Conservation (phyloP, 495 filamentous ascomycete species). For the Penicillium pulvis region DNA sequence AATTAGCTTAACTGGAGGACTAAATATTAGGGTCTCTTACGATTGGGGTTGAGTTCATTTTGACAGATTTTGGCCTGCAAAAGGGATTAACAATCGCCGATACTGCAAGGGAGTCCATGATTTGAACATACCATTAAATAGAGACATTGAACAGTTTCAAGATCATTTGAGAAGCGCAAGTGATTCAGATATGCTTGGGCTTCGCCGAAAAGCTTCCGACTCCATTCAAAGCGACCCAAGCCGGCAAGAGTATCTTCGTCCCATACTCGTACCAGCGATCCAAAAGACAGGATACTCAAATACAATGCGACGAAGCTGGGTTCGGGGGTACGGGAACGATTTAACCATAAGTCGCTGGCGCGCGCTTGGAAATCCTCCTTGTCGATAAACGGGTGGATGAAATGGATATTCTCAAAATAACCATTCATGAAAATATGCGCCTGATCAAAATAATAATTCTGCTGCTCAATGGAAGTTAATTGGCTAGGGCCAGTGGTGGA, state of each 20-base stretch:
- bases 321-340: slow-evolving; percentile 31
- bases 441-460: slow-evolving; percentile 45
- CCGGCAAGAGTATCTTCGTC: slow-evolving; percentile 39
- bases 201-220: slow-evolving; percentile 44
- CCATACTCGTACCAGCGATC: slow-evolving; percentile 42
- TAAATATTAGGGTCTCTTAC: slow-evolving; percentile 20
- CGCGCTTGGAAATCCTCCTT: slow-evolving; percentile 41
- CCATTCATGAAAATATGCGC: slow-evolving; percentile 47
- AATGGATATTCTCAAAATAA: slow-evolving; percentile 47
- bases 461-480: slow-evolving; percentile 24
- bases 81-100: slow-evolving; percentile 1
- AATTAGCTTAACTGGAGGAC: slow-evolving; percentile 9
- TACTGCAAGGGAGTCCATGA: no score
- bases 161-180: slow-evolving; percentile 41
- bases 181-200: slow-evolving; percentile 41
- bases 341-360: slow-evolving; percentile 43
- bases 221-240: slow-evolving; percentile 44
- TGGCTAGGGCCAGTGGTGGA: slow-evolving; percentile 29
- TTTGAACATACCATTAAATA: slow-evolving; percentile 39
- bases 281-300: slow-evolving; percentile 43
- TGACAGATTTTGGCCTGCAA: slow-evolving; percentile 45
- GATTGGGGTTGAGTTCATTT: slow-evolving; percentile 45
- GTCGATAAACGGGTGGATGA: slow-evolving; percentile 45
- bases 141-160: slow-evolving; percentile 45
- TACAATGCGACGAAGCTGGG: slow-evolving; percentile 45